These are phyloP conservation scores for Aspergillus spinulosporus DNA, from an alignment of 2,329 filamentous ascomycete species.

Conservation along the genomic window DNA sequence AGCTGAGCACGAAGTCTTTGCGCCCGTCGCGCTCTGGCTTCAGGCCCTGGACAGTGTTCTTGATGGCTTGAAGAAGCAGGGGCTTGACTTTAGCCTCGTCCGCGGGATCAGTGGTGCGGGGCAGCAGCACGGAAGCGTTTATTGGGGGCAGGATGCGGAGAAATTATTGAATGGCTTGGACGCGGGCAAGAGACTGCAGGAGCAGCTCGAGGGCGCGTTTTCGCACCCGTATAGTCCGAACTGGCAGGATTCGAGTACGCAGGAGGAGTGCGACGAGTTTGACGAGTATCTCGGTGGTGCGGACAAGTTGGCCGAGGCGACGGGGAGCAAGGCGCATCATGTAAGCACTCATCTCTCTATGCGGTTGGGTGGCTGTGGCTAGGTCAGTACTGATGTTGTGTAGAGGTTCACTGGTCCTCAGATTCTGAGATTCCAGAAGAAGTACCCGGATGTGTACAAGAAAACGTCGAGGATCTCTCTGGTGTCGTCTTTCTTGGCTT, in stretches of 20 bases:
- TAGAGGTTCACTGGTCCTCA: slow-evolving; percentile 96
- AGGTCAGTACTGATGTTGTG: background rate
- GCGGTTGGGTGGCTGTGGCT: background rate
- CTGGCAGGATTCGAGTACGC: slow-evolving; percentile 97
- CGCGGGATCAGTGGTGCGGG: slow-evolving; percentile 85
- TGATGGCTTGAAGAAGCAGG: slow-evolving; percentile 65
- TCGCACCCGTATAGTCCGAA: slow-evolving; percentile 88
- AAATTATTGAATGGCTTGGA: slow-evolving; percentile 62
- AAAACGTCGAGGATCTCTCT: slow-evolving; percentile 83
- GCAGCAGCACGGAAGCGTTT: slow-evolving; percentile 97
- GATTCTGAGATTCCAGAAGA: slow-evolving; percentile 81
- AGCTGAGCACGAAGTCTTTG: slow-evolving; percentile 82
- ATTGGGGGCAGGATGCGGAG: slow-evolving; percentile 76
- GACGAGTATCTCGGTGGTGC: slow-evolving; percentile 68
- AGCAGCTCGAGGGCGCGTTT: slow-evolving; percentile 72
- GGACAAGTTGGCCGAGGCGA: slow-evolving; percentile 71
- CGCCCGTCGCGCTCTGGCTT: slow-evolving; percentile 91
- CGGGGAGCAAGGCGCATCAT: slow-evolving; percentile 93
- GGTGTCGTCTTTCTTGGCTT: slow-evolving; percentile 92
- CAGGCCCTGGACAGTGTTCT: slow-evolving; percentile 89
- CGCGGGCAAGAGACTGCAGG: slow-evolving; percentile 61
- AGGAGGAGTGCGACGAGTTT: slow-evolving; percentile 86
- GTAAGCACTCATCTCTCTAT: slow-evolving; percentile 52
- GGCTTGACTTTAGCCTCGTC: slow-evolving; percentile 72
- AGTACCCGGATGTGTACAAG: slow-evolving; percentile 77